Percentiles rank a stretch among this genome's conserved stretches.
Evolutionary conservation across 805 yeast genomes (phyloP).

Genomic region (Debaryomyces castellii): DNA sequence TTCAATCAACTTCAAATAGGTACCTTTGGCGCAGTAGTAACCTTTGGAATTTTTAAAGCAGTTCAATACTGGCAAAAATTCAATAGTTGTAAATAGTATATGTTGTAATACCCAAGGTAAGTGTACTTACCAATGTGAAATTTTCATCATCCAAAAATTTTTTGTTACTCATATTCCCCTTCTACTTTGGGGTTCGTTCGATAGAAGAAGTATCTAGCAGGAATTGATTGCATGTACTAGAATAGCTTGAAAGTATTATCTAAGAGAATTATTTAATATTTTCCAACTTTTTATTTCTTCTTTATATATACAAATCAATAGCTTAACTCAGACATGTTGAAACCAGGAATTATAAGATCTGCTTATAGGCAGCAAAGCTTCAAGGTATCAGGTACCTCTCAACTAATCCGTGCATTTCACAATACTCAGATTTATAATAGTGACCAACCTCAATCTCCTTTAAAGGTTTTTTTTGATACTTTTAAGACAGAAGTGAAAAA

Average conservation of each 20-base stretch:
- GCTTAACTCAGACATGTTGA: constrained; percentile 4
- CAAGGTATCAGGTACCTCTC: not conserved
- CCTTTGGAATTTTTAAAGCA: constrained; percentile 8
- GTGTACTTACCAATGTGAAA: constrained; percentile 7
- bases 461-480: constrained; percentile 90
- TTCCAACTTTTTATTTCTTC: not conserved
- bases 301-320: not conserved
- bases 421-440: constrained; percentile 10
- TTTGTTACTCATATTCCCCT: not conserved
- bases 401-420: constrained; percentile 15
- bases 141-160: constrained; percentile 1
- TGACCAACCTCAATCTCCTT: constrained; percentile 62
- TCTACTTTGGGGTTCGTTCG: not conserved
- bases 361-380: constrained; percentile 1
- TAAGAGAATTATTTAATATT: not conserved
- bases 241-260: not conserved
- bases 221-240: constrained; percentile 1
- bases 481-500: constrained; percentile 90
- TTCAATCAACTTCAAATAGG: constrained; percentile 33
- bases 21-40: constrained; percentile 3
- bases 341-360: constrained; percentile 5
- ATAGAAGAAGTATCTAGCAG: not conserved
- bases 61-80: constrained; percentile 8
- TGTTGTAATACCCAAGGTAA: not conserved
- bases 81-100: not conserved